Base-by-base conservation (phyloP, 495 filamentous ascomycete genomes). In the Trichocladium uniseriatum region DNA sequence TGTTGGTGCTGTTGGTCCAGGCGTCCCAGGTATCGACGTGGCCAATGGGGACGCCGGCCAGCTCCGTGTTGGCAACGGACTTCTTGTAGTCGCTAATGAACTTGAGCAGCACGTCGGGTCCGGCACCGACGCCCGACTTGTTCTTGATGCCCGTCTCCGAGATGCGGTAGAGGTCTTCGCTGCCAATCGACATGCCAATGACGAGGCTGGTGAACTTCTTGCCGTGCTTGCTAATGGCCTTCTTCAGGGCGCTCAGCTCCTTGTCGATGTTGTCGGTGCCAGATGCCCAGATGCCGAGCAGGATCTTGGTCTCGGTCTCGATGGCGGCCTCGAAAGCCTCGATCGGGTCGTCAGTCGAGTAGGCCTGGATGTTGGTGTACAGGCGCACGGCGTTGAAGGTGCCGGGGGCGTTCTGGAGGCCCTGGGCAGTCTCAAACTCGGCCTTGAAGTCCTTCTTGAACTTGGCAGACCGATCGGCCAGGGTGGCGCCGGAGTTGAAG, bases 291-390 rank as follows among this genome's bases (percentile, higher is more conserved):
- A 78, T 60, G 35, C 75, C 75, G 39, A 78, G 69, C 28, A 79
- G 66, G 19, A 79, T 55, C 59, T 67, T 59, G 34, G 66, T 74
- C 43, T 72, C 61, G 38, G 75, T 71, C 54, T 67, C 65, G 43
- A 78, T 59, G 52, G 75, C 75, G 22, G 75, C 75, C 38, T 76
- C 73, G 47, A 79, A 75, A 29, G 75, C 75, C 62, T 67, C 19
- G 45, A 71, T 70, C 11, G 68, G 68, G 51, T 74, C 68, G 27
- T 56, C 62, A 18, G 61, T 61, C 21, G 73, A 73, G 54, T 73
- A 68, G 62, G 74, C 76, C 59, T 78, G 75, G 55, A 72, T 67
- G 57, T 72, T 66, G 51, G 75, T 76, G 67, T 73, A 78, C 29
- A 78, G 54, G 27, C 69, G 61, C 32, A 71, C 73, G 52, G 64